Evolutionary conservation across 805 yeast species (phyloP).

Genomic region (Blastobotrys peoriensis): DNA sequence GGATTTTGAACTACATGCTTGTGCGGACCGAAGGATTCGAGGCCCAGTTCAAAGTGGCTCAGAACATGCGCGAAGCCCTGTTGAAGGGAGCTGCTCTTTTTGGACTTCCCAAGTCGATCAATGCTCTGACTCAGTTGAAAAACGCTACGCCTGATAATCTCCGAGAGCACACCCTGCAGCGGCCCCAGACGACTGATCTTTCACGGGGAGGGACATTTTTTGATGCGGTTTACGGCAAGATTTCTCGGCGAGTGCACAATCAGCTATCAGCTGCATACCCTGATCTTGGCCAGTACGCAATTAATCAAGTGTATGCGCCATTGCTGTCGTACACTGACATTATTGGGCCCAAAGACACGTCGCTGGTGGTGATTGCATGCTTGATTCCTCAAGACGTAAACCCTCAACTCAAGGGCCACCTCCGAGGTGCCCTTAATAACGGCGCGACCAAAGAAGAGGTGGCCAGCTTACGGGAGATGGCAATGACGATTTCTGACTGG

Average conservation of each 20-base stretch:
- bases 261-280: constrained; percentile 77
- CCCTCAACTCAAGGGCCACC: constrained; percentile 87
- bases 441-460: constrained; percentile 67
- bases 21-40: background rate
- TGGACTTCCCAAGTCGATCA: constrained; percentile 83
- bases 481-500: constrained; percentile 64
- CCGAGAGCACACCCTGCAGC: constrained; percentile 27
- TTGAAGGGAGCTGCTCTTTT: constrained; percentile 72
- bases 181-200: constrained; percentile 17
- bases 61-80: constrained; percentile 66
- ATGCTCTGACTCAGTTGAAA: constrained; percentile 60
- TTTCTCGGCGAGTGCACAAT: constrained; percentile 56
- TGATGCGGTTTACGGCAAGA: constrained; percentile 69
- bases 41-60: constrained; percentile 34
- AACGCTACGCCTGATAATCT: constrained; percentile 55
- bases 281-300: constrained; percentile 70
- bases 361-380: constrained; percentile 69
- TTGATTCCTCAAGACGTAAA: constrained; percentile 89
- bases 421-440: constrained; percentile 75
- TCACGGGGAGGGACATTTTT: constrained; percentile 60
- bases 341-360: constrained; percentile 61
- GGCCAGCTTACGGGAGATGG: constrained; percentile 51
- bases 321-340: constrained; percentile 63
- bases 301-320: constrained; percentile 71
- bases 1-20: constrained; percentile 63